Evolutionary conservation across 2,329 filamentous ascomycete species (phyloP).

Genomic region (Fusarium longipes): DNA sequence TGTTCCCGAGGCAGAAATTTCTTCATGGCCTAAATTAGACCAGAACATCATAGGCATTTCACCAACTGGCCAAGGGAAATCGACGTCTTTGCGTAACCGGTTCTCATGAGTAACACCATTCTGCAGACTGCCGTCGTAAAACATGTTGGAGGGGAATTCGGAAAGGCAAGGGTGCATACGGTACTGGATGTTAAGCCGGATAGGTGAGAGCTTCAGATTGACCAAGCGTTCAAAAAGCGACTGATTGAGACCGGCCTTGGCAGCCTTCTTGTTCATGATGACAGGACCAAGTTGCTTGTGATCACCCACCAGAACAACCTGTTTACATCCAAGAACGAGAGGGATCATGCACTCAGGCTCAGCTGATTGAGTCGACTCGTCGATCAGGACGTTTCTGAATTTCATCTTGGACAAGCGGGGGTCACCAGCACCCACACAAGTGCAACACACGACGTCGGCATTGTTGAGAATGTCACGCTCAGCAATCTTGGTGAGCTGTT

Average conservation of each 20-base stretch:
- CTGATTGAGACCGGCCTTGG: slow-evolving; percentile 96
- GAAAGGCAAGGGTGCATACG: slow-evolving; percentile 99
- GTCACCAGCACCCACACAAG: slow-evolving; percentile 96
- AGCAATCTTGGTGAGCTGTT: slow-evolving; percentile 91
- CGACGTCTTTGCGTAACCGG: slow-evolving; percentile 89
- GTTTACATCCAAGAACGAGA: slow-evolving; percentile 95
- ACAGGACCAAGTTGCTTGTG: slow-evolving; percentile 98
- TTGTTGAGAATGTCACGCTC: slow-evolving; percentile 95
- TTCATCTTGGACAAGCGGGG: slow-evolving; percentile 96
- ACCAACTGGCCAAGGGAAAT: slow-evolving; percentile 96
- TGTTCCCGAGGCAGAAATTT: slow-evolving; percentile 97
- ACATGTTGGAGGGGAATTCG: slow-evolving; percentile 99
- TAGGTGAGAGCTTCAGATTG: slow-evolving; percentile 88
- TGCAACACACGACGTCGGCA: slow-evolving; percentile 98
- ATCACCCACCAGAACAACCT: slow-evolving; percentile 97
- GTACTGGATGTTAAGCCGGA: slow-evolving; percentile 95
- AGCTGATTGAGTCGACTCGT: slow-evolving; percentile 97
- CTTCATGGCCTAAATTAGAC: slow-evolving; percentile 97
- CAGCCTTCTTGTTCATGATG: slow-evolving; percentile 99
- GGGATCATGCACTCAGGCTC: slow-evolving; percentile 99
- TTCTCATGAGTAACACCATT: slow-evolving; percentile 94
- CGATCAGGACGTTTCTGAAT: slow-evolving; percentile 96
- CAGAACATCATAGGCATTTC: slow-evolving; percentile 99
- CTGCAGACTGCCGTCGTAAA: slow-evolving; percentile 96
- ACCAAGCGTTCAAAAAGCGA: slow-evolving; percentile 98